phyloP scores from a whole-genome alignment of 2,329 filamentous ascomycete genomes.

The Diaporthe vaccinii region DNA sequence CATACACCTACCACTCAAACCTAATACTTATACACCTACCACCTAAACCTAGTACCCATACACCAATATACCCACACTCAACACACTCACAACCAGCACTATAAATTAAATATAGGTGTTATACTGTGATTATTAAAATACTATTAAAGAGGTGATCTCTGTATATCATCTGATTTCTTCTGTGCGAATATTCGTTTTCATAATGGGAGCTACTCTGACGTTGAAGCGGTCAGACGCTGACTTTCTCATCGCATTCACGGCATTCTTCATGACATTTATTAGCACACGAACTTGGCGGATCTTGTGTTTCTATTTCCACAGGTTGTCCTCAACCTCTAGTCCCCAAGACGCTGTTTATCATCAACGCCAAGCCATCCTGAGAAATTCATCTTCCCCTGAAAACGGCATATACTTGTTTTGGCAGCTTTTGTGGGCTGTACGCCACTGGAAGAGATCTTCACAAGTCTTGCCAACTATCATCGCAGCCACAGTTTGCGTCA shows the following conservation, averaged over 20 bases:
- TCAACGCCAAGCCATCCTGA: background rate
- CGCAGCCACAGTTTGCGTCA: background rate
- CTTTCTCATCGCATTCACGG: background rate
- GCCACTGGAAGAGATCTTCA: background rate
- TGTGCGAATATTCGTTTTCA: too few relatives aligned
- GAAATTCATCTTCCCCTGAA: background rate
- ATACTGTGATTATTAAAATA: too few relatives aligned
- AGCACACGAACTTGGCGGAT: background rate
- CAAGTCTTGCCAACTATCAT: background rate
- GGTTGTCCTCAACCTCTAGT: background rate
- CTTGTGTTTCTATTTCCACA: background rate
- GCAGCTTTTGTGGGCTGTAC: background rate
- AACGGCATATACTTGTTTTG: background rate
- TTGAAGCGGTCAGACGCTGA: background rate
- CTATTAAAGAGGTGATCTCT: too few relatives aligned
- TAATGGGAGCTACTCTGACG: background rate
- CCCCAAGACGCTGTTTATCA: background rate
- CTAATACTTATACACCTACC: too few relatives aligned
- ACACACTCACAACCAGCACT: too few relatives aligned
- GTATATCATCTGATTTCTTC: too few relatives aligned
- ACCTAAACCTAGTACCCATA: too few relatives aligned
- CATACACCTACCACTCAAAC: too few relatives aligned
- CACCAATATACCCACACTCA: too few relatives aligned
- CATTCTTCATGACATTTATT: background rate
- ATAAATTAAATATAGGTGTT: too few relatives aligned